phyloP scores from a whole-genome alignment of 2,329 filamentous ascomycete species.

The Colletotrichum sidae region DNA sequence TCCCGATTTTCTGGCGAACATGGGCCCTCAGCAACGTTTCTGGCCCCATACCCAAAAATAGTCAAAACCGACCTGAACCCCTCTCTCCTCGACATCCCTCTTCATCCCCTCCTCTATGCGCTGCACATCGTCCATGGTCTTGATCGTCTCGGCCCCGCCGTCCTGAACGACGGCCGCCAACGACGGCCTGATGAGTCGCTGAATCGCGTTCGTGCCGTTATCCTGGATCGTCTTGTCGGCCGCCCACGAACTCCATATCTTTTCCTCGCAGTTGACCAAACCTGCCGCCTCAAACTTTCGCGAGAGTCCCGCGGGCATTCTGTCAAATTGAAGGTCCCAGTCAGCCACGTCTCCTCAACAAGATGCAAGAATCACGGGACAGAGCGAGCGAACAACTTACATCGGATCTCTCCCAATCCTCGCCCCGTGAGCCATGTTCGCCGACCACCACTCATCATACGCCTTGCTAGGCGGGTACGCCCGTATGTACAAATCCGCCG shows the following conservation, averaged over 20 bases:
- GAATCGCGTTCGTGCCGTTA: neutral
- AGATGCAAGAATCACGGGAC: neutral
- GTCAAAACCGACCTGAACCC: constrained; percentile 16
- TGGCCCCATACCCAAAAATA: constrained; percentile 29
- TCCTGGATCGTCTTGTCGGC: constrained; percentile 19
- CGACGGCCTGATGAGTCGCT: constrained; percentile 5
- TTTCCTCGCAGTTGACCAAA: constrained; percentile 16
- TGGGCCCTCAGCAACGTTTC: neutral
- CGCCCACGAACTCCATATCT: constrained; percentile 26
- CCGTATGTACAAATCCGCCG: constrained; percentile 10
- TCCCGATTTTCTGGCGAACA: too few relatives aligned
- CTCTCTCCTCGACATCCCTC: constrained; percentile 9
- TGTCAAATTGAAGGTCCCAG: neutral
- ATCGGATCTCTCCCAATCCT: constrained; percentile 18
- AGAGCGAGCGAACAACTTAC: neutral
- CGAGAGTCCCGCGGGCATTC: constrained; percentile 22
- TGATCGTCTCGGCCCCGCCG: constrained; percentile 23
- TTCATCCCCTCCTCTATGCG: constrained; percentile 18
- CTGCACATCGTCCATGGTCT: constrained; percentile 18
- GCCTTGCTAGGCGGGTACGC: constrained; percentile 28
- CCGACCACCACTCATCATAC: constrained; percentile 32
- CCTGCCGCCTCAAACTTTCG: constrained; percentile 14
- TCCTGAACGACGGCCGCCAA: constrained; percentile 17
- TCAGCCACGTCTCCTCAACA: neutral
- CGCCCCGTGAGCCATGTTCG: constrained; percentile 18